Evolutionary conservation across 306 rosid genomes (phyloP).

Genomic region (Betula pendula): DNA sequence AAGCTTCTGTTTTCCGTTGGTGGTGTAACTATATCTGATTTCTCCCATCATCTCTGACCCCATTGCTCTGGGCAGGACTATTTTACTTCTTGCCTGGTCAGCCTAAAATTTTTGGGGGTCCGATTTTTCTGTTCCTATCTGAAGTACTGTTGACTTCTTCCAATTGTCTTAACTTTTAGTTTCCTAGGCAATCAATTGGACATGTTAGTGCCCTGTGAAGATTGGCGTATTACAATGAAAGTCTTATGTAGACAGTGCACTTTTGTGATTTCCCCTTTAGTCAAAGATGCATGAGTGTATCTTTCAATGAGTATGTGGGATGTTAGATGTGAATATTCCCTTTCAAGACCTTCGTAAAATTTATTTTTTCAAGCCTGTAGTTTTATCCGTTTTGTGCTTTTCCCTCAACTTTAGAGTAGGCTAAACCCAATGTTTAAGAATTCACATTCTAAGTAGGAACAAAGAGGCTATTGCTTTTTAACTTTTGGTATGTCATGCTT

Average conservation of each 20-base stretch:
- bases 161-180: not conserved
- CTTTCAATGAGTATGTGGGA: not conserved
- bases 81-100: not conserved
- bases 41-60: not conserved
- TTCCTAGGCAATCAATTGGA: too few relatives aligned
- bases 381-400: not conserved
- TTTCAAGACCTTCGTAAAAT: not conserved
- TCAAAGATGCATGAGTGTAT: not conserved
- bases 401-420: not conserved
- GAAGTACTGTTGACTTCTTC: not conserved
- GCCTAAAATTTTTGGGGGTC: not conserved
- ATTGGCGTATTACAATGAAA: not conserved
- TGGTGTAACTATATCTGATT: not conserved
- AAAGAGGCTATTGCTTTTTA: conserved; percentile 5
- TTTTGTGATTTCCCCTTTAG: not conserved
- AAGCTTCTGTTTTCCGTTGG: not conserved
- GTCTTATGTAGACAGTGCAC: not conserved
- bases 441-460: not conserved
- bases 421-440: not conserved
- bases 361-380: not conserved
- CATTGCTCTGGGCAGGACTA: conserved; percentile 7
- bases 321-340: not conserved
- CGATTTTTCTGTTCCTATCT: not conserved
- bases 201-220: not conserved
- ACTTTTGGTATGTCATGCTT: not conserved